Percentiles rank a stretch among this genome's conserved stretches.
These are phyloP conservation scores for Larix sibirica DNA, from an alignment of 83 land plant species.

Conservation along the genomic window DNA sequence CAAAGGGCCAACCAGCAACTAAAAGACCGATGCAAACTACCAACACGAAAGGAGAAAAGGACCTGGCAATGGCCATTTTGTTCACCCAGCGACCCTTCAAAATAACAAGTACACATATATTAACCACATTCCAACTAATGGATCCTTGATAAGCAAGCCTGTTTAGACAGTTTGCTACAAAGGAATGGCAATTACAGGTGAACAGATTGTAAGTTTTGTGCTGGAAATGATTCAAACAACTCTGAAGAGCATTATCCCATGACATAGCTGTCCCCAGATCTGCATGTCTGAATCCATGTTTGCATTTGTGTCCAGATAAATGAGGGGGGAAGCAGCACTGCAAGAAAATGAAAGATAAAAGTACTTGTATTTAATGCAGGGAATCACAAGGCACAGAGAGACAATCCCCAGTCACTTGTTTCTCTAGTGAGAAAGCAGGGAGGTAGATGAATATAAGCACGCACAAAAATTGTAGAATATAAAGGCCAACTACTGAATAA, in stretches of 20 bases:
- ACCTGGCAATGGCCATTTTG: conserved; percentile 39
- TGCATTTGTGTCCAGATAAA: conserved; percentile 53
- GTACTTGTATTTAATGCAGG: not conserved
- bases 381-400: not conserved
- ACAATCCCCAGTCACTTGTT: not conserved
- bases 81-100: conserved; percentile 67
- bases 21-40: conserved; percentile 51
- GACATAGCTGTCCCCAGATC: conserved; percentile 56
- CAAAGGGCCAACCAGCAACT: conserved; percentile 75
- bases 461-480: too few species aligned
- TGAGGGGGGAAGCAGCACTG: conserved; percentile 88
- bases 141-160: conserved; percentile 64
- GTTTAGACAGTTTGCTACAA: conserved; percentile 78
- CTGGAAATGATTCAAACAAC: conserved; percentile 46
- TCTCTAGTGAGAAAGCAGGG: too few species aligned
- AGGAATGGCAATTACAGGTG: conserved; percentile 87
- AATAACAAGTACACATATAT: conserved; percentile 49
- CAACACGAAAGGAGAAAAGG: conserved; percentile 57
- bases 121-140: conserved; percentile 67
- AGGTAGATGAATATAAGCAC: too few species aligned
- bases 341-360: not conserved
- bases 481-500: too few species aligned
- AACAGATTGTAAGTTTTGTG: conserved; percentile 76
- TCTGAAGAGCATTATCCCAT: conserved; percentile 79
- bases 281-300: conserved; percentile 42